A percentile compares a stretch with the other conserved stretches of the same genome.
Conservation (phyloP, 345 rosid genomes). For the Hypericum perforatum region DNA sequence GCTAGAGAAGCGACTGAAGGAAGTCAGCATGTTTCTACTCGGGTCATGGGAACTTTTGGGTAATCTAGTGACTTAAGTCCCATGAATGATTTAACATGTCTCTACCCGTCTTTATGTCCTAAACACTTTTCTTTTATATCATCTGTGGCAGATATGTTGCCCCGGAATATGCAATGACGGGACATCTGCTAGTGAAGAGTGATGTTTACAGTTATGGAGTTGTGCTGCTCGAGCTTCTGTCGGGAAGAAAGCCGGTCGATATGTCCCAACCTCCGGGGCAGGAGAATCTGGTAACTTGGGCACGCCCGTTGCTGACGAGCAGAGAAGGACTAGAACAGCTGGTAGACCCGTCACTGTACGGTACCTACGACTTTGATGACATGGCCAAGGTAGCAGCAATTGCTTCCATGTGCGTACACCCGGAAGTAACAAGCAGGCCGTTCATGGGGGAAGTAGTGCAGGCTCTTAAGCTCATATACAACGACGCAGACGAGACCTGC, state of each 20-base stretch:
- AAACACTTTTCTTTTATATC: not conserved
- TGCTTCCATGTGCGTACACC: constrained; percentile 97
- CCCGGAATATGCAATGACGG: constrained; percentile 99
- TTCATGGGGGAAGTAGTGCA: constrained; percentile 99
- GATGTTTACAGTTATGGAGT: constrained; percentile 99
- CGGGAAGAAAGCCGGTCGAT: constrained; percentile 96
- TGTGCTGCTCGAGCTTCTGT: constrained; percentile 93
- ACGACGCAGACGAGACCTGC: constrained; percentile 68
- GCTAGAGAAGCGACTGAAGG: constrained; percentile 99
- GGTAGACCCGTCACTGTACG: constrained; percentile 73
- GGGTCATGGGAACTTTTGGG: constrained; percentile 99
- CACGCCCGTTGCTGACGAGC: constrained; percentile 71
- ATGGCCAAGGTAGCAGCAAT: constrained; percentile 98
- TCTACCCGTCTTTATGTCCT: not conserved
- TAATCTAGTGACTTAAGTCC: constrained; percentile 18
- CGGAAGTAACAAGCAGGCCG: constrained; percentile 86
- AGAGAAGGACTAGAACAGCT: constrained; percentile 82
- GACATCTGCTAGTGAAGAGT: constrained; percentile 95
- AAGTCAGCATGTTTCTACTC: constrained; percentile 87
- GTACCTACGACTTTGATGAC: constrained; percentile 71
- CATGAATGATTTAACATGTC: too few species aligned
- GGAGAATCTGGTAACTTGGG: constrained; percentile 97
- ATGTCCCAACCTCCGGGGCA: constrained; percentile 97
- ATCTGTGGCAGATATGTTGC: constrained; percentile 74
- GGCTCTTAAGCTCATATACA: constrained; percentile 91